phyloP scores from a whole-genome alignment of 2,329 filamentous ascomycete genomes.

The Cordyceps tenuipes region DNA sequence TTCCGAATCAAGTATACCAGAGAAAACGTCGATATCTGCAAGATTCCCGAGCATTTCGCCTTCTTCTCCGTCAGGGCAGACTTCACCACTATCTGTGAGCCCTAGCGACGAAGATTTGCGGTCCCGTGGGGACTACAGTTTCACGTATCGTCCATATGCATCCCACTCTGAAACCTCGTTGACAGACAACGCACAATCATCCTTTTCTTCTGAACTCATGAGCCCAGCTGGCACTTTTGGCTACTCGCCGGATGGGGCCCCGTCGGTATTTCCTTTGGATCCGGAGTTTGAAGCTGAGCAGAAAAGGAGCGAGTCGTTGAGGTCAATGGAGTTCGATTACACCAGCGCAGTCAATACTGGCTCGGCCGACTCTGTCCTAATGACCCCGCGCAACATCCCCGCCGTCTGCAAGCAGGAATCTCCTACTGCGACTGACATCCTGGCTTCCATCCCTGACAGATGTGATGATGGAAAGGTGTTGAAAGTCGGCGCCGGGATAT shows the following conservation, averaged over 20 bases:
- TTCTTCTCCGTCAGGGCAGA: slow-evolving; percentile 57
- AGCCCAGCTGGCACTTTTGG: slow-evolving; percentile 67
- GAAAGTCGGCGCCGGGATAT: neutral
- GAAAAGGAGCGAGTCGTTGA: slow-evolving; percentile 74
- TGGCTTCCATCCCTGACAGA: neutral
- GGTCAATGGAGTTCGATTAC: slow-evolving; percentile 58
- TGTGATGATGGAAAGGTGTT: neutral
- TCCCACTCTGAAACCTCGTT: slow-evolving; percentile 28
- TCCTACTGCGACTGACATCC: neutral
- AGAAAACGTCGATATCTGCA: slow-evolving; percentile 51
- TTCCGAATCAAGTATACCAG: slow-evolving; percentile 63
- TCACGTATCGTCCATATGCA: slow-evolving; percentile 25
- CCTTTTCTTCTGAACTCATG: slow-evolving; percentile 62
- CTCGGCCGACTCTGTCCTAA: slow-evolving; percentile 28
- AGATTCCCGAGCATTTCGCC: slow-evolving; percentile 54
- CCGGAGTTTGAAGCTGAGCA: slow-evolving; percentile 52
- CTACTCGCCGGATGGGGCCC: slow-evolving; percentile 67
- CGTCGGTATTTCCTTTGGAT: slow-evolving; percentile 52
- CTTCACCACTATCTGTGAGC: slow-evolving; percentile 60
- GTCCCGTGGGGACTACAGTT: slow-evolving; percentile 27
- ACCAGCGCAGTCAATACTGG: slow-evolving; percentile 33
- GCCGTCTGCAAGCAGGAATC: slow-evolving; percentile 11
- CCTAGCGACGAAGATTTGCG: slow-evolving; percentile 60
- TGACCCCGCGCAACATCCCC: slow-evolving; percentile 42
- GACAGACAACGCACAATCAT: slow-evolving; percentile 36